A percentile compares a stretch with the other conserved stretches of the same genome.
Evolutionary conservation across 768 basidiomycete genomes (phyloP).

Genomic region (Holtermannia corniformis): DNA sequence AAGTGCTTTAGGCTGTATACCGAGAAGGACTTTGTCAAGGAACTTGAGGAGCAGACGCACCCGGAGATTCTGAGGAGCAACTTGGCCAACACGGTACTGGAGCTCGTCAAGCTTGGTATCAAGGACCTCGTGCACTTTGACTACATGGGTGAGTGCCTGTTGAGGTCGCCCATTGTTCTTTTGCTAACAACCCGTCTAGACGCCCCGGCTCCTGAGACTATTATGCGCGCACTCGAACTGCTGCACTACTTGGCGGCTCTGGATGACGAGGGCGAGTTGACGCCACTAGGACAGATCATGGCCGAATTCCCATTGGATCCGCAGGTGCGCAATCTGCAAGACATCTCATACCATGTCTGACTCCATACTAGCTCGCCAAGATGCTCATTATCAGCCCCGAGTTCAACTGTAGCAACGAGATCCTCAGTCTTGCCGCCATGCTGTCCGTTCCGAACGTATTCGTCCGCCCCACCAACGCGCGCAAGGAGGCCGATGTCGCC

Average conservation of each 20-base stretch:
- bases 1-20: conserved; percentile 97
- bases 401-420: conserved; percentile 92
- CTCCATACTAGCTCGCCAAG: conserved; percentile 61
- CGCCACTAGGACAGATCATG: conserved; percentile 78
- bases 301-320: conserved; percentile 99
- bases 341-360: not conserved
- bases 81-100: conserved; percentile 82
- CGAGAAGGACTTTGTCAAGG: conserved; percentile 90
- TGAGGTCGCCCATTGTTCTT: conserved; percentile 10
- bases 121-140: conserved; percentile 84
- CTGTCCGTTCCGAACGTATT: conserved; percentile 94
- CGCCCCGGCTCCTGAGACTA: conserved; percentile 86
- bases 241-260: conserved; percentile 85
- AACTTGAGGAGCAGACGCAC: conserved; percentile 93
- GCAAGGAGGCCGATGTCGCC: conserved; percentile 85
- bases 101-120: conserved; percentile 87
- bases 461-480: conserved; percentile 75
- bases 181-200: conserved; percentile 43
- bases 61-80: conserved; percentile 94
- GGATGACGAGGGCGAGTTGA: conserved; percentile 88
- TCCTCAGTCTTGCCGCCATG: conserved; percentile 92
- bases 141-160: conserved; percentile 50
- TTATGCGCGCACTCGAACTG: conserved; percentile 92
- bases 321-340: conserved; percentile 50
- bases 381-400: conserved; percentile 90